Evolutionary conservation across 768 basidiomycete species (phyloP), one percentile per base, ranked within the genome.

Genomic region (Tulasnella sp.): DNA sequence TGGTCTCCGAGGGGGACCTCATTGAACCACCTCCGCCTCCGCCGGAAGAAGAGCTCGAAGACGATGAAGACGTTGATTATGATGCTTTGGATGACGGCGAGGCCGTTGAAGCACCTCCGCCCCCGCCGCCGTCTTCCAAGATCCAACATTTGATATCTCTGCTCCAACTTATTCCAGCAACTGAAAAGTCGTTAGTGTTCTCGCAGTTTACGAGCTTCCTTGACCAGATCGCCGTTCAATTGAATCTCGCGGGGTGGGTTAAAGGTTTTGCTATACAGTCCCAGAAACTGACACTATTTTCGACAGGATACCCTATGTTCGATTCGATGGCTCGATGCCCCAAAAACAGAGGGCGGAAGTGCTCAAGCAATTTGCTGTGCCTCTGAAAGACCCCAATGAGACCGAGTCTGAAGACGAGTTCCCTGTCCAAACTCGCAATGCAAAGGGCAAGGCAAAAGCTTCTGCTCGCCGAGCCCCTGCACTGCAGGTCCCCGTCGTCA

Each of bases 261-360:
- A 36, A 14, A 36, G 24, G 36, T 68, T 27, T 27, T 27, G n/a
- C n/a, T 12, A 58, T 68, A 12, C 24, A 12, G 62, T 36, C 2
- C 62, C 0, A 68, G 12, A 14, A 31, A 31, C 6, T 68, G 62
- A 68, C 62, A 36, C 7, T 16, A 34, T 68, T 68, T 6, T 19
- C 9, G 74, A 31, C 81, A 94, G 93, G 0, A 93, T 97, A 39
- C 83, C 91, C 0, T 95, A 90, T 81, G 90, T 93, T 52, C 91
- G 93, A 1, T 95, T 97, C 82, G 95, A 96, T 80, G 95, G 95
- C 1, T 88, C 91, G 82, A 92, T 96, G 90, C 93, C 93, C n/a
- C 92, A 92, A 2, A 91, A 89, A 82, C 88, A 89, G 82, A 90
- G 95, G 21, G 91, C 93, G 85, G 93, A 94, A 81, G 90, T 92